Evolutionary conservation across 495 filamentous ascomycete genomes (phyloP), one percentile per base, ranked within the genome.

Genomic region (Jackrogersella minutella): DNA sequence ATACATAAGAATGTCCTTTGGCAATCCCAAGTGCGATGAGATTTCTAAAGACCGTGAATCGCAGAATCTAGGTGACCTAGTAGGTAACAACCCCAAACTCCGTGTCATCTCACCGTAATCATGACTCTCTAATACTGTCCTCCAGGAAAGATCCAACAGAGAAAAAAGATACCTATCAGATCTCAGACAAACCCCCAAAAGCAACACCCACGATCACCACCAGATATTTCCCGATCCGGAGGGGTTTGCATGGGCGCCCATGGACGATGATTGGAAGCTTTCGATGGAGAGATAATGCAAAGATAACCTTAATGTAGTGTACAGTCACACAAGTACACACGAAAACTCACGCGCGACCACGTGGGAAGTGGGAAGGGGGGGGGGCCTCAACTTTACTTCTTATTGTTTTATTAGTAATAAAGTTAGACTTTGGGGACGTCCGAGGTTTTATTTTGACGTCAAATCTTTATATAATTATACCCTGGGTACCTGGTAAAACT

Each of bases 231-330:
- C 49, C 31, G 17, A 52, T 52, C 31, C 14, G 49, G n/a, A 5
- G 10, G 3, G 10, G 1, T n/a, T 46, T 30, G n/a, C 40, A 21
- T 21, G 17, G 40, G 17, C 40, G 19, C 40, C 40, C 41, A 21
- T 19, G 10, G 41, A 24, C 41, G 21, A 46, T 46, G 41, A 46
- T 46, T 46, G 41, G 41, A 21, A 26, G 41, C 21, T 46, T 30
- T 7, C 21, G 11, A 46, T 21, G 21, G 4, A 46, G 21, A 46
- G 41, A 46, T 46, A 46, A 50, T 6, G 46, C 46, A 50, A 14
- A 50, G 46, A 50, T 50, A 50, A 50, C 46, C 46, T 50, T 50
- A 50, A 33, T 21, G 24, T n/a, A 16, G 46, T 30, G n/a, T 14
- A 41, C 13, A 41, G 13, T 2, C 39, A 10, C 3, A 9, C 3